Base-by-base conservation (phyloP, 306 rosid genomes). In the Hylodesmum podocarpum region DNA sequence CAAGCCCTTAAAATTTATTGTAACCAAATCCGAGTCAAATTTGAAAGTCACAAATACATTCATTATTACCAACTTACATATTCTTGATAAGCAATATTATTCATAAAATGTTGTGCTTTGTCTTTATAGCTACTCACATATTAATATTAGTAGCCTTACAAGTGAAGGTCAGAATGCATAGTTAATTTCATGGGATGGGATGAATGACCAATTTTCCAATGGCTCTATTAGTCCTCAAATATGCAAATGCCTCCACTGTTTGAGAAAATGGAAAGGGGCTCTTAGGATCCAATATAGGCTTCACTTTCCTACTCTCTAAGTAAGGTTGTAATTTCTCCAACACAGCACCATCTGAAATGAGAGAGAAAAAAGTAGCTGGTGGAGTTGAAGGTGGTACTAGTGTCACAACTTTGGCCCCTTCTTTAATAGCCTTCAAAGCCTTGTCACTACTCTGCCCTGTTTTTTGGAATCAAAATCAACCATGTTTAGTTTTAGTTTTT, bases 251-350 rank as follows among this genome's bases (percentile, higher is more conserved):
- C 68, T 88, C 89, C 8, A 78, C 68, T 0, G 80, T 39, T 72
- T 86, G 63, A 8, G 92, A 80, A 78, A 92, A 92, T 6, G 96
- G 88, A 53, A 87, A 86, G 0, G 88, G 89, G n/a, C 87, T 28
- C 66, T 91, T 88, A 9, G 96, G 88, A 31, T 92, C 93, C 14
- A 92, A 40, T 21, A 92, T 14, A 12, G 97, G 84, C 86, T 81
- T 90, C 88, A 90, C 93, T 73, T 89, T 84, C 2, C 94, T 94
- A 81, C 87, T 86, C 59, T 85, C 89, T 50, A 91, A 78, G 59
- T 84, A 81, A 41, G 94, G 89, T 37, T 50, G 43, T 14, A 87
- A 80, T 36, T 84, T 89, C 83, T 91, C 91, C 44, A 91, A 82
- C 0, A 72, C 19, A 4, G 80, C 19, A 5, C 82, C 91, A 15